Conservation (phyloP, 2,329 filamentous ascomycete species). For the Seiridium cupressi region DNA sequence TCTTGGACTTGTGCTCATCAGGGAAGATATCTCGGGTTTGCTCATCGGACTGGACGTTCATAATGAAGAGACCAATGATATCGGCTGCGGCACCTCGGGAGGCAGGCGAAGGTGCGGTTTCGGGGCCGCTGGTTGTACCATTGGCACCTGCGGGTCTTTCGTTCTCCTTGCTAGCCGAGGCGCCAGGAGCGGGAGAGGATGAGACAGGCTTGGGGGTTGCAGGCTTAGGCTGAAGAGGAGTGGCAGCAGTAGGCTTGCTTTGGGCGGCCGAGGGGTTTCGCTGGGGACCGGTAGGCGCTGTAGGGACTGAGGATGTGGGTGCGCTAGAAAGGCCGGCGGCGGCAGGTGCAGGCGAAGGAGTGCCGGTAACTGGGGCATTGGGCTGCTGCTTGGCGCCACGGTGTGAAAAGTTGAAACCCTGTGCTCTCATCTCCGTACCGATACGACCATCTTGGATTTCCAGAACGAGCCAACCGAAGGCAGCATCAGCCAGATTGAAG, state of each 20-base stretch:
- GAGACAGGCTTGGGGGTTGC: slow-evolving; percentile 44
- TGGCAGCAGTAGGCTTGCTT: slow-evolving; percentile 41
- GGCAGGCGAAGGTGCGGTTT: slow-evolving; percentile 55
- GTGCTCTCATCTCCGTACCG: slow-evolving; percentile 96
- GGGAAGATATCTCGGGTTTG: slow-evolving; percentile 79
- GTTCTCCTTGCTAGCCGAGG: slow-evolving; percentile 42
- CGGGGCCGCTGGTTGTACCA: slow-evolving; percentile 50
- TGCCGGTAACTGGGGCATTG: slow-evolving; percentile 33
- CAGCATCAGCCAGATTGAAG: slow-evolving; percentile 96
- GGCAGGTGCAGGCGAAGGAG: slow-evolving; percentile 33
- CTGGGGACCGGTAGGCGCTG: slow-evolving; percentile 30
- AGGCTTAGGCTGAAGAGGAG: slow-evolving; percentile 44
- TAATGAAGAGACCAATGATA: slow-evolving; percentile 85
- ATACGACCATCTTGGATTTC: slow-evolving; percentile 96
- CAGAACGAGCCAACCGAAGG: slow-evolving; percentile 92
- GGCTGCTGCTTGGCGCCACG: slow-evolving; percentile 76
- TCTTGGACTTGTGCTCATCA: slow-evolving; percentile 80
- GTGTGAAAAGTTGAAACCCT: slow-evolving; percentile 99
- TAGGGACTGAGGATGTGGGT: slow-evolving; percentile 22
- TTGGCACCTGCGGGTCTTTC: slow-evolving; percentile 56
- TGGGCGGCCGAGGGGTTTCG: slow-evolving; percentile 30
- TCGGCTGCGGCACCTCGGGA: slow-evolving; percentile 57
- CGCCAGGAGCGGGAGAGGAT: slow-evolving; percentile 34
- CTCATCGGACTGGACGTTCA: slow-evolving; percentile 80
- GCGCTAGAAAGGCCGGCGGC: slow-evolving; percentile 28